A percentile compares a stretch with the other conserved stretches of the same genome.
These are phyloP conservation scores for Saccharomyces kudriavzevii DNA, from an alignment of 805 yeast species.

Conservation along the genomic window DNA sequence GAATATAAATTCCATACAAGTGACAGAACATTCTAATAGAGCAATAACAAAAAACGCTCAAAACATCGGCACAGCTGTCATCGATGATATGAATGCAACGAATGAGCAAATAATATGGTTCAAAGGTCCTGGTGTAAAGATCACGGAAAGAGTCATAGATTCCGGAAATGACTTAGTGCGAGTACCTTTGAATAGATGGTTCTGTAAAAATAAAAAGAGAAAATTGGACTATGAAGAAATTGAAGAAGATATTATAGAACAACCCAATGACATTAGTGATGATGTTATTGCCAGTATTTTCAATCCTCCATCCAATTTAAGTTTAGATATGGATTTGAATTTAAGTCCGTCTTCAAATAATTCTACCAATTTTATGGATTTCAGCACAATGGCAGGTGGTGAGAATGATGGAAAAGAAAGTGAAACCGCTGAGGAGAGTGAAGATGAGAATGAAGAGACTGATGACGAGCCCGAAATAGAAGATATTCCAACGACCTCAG, in stretches of 20 bases:
- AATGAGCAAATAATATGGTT: conserved; percentile 52
- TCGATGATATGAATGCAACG: background rate
- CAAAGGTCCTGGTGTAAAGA: conserved; percentile 53
- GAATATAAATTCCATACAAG: conserved; percentile 31
- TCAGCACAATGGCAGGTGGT: background rate
- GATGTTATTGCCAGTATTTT: background rate
- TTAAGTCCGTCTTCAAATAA: background rate
- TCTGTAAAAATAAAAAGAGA: conserved; percentile 17
- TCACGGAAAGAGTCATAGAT: conserved; percentile 35
- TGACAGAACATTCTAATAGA: conserved; percentile 28
- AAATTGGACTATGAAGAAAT: conserved; percentile 21
- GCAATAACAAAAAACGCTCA: conserved; percentile 7
- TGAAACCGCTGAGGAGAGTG: conserved; percentile 8
- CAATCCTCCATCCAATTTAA: background rate
- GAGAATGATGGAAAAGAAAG: background rate
- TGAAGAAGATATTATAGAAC: conserved; percentile 14
- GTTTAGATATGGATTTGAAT: background rate
- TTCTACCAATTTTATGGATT: background rate
- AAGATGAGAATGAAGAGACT: conserved; percentile 15
- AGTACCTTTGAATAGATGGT: conserved; percentile 22
- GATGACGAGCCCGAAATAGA: conserved; percentile 17
- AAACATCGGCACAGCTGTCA: background rate
- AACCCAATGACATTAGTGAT: conserved; percentile 2
- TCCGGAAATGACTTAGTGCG: conserved; percentile 14
- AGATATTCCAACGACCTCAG: conserved; percentile 17